phyloP scores from a whole-genome alignment of 371 early-diverging fungal species.

The Smittium culicis region DNA sequence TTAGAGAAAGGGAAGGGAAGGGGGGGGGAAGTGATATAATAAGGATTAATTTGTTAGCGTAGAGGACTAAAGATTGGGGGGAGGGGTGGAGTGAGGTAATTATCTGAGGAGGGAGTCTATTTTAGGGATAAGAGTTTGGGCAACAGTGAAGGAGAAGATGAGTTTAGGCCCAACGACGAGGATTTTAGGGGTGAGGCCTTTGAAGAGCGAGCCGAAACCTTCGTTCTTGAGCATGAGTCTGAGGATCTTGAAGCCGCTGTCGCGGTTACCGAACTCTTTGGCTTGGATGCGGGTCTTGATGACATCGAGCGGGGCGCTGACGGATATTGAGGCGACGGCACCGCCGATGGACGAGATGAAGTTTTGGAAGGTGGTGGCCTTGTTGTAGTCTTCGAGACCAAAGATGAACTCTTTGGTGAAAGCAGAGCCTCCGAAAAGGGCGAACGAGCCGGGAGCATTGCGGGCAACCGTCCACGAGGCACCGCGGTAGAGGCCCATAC shows the following conservation, averaged over 20 bases:
- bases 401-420: constrained; percentile 87
- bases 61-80: too few relatives aligned
- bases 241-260: constrained; percentile 73
- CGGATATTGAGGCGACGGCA: constrained; percentile 84
- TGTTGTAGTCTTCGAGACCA: constrained; percentile 67
- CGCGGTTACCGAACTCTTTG: constrained; percentile 72
- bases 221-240: constrained; percentile 77
- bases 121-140: constrained; percentile 82
- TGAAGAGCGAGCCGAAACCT: constrained; percentile 90
- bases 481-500: constrained; percentile 85
- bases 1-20: not conserved
- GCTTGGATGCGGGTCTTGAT: constrained; percentile 98
- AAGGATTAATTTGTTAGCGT: not conserved
- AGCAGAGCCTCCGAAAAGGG: constrained; percentile 91
- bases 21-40: not conserved
- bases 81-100: too few relatives aligned
- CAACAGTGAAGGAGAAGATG: constrained; percentile 92
- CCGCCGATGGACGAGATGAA: constrained; percentile 91
- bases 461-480: constrained; percentile 96
- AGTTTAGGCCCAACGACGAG: constrained; percentile 93
- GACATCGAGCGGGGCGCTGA: constrained; percentile 93
- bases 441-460: constrained; percentile 95
- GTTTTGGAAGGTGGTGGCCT: constrained; percentile 95
- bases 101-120: constrained; percentile 39
- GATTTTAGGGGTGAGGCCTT: constrained; percentile 94